Base-by-base conservation (phyloP, 1,139 yeast species). In the Saccharomyces hybrid region DNA sequence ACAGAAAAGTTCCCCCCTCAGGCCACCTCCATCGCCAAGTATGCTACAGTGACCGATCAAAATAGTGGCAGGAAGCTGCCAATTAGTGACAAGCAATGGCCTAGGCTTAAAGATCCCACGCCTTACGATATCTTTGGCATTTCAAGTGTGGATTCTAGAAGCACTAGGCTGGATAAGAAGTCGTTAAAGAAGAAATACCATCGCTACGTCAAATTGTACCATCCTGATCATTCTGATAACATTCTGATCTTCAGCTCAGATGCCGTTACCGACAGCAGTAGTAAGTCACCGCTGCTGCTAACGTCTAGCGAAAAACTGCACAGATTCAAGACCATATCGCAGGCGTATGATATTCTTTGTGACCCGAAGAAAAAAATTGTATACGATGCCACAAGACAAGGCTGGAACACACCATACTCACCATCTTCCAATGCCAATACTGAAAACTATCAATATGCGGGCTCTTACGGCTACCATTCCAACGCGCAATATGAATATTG, bases 101-200 rank as follows among this genome's bases (percentile, higher is more conserved):
- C 95, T 4, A 65, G 68, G 2, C 62, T 72, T 3, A 66, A 72
- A n/a, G 62, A 76, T 41, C 93, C 96, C 0, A 72, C 86, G 0
- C 96, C 97, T 0, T 86, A 86, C 64, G 91, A 88, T 51, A 77
- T 90, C 9, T 81, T 90, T 58, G 79, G 79, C 16, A 66, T 86
- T 27, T 69, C 66, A 16, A 60, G 70, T 11, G 71, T 73, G 13
- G 58, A 47, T n/a, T 50, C 46, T 44, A 53, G 47, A 44, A 44
- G 51, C 42, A 42, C 26, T 49, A 55, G 29, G 73, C 81, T 59
- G 74, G 78, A 61, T 62, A 68, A 53, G 69, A 72, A 50, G 62
- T 70, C 26, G 16, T 67, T 91, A 55, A 84, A 85, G 65, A 60
- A 70, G 34, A 75, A 75, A 47, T 91, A 87, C 67, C 78, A 79